phyloP scores from a whole-genome alignment of 2,329 filamentous ascomycete genomes.

The Juglanconis sp. region DNA sequence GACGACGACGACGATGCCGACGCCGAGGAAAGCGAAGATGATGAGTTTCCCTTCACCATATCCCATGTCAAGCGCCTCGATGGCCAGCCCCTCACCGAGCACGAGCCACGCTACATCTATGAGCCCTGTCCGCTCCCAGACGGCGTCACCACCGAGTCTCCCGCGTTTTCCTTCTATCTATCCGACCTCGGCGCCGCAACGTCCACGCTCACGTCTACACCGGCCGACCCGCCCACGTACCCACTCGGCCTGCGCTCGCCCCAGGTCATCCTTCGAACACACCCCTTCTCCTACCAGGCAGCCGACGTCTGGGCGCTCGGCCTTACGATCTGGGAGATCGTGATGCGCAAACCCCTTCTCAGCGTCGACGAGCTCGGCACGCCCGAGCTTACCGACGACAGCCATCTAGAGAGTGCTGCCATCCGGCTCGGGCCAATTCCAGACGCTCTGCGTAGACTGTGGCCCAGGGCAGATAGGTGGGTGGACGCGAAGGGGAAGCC shows the following conservation, averaged over 20 bases:
- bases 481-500: neutral
- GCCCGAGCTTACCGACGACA: neutral
- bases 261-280: neutral
- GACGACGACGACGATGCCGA: neutral
- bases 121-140: neutral
- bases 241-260: neutral
- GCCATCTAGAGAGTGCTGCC: neutral
- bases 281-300: neutral
- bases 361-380: neutral
- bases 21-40: neutral
- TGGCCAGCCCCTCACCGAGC: neutral
- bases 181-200: neutral
- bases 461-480: neutral
- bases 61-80: neutral
- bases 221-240: neutral
- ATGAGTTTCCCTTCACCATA: neutral
- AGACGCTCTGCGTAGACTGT: neutral
- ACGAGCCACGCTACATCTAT: neutral
- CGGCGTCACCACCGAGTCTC: neutral
- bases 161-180: neutral
- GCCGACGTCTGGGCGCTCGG: neutral
- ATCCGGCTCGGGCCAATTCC: neutral
- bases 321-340: neutral
- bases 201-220: neutral
- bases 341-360: neutral